These are phyloP conservation scores for Aciculosporium take DNA, from an alignment of 2,329 filamentous ascomycete genomes.

Conservation along the genomic window DNA sequence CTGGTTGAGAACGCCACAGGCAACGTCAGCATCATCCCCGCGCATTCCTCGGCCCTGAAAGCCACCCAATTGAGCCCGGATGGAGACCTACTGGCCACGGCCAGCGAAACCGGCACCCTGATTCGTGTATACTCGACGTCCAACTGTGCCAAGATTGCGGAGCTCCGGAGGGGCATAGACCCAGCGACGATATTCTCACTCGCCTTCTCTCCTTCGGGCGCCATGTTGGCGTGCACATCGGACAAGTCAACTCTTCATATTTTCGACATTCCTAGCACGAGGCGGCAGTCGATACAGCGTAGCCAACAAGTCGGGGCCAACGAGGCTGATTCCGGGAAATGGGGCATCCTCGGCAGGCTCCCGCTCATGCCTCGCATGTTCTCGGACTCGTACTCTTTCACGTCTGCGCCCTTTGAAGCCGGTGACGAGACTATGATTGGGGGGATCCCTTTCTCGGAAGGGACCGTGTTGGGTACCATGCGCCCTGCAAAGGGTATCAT, in stretches of 20 bases:
- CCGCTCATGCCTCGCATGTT: constrained; percentile 77
- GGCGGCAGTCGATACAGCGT: constrained; percentile 22
- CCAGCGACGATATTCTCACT: constrained; percentile 77
- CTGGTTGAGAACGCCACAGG: constrained; percentile 63
- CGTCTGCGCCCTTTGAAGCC: constrained; percentile 67
- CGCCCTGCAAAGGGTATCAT: constrained; percentile 68
- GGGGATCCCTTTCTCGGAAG: constrained; percentile 28
- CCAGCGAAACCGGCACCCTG: constrained; percentile 81
- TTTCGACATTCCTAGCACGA: constrained; percentile 63
- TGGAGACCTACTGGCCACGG: constrained; percentile 71
- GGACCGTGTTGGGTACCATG: constrained; percentile 33
- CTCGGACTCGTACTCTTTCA: constrained; percentile 78
- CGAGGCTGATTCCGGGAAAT: constrained; percentile 48
- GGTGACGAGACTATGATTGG: constrained; percentile 52
- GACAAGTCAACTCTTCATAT: constrained; percentile 94
- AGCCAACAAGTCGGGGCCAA: constrained; percentile 16
- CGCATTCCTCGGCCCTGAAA: constrained; percentile 65
- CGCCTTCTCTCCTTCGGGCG: constrained; percentile 70
- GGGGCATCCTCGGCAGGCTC: constrained; percentile 71
- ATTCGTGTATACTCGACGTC: constrained; percentile 72
- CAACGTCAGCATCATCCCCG: constrained; percentile 86
- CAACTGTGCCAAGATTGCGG: constrained; percentile 67
- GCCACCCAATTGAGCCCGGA: constrained; percentile 70
- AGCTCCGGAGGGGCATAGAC: constrained; percentile 81
- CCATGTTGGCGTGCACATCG: constrained; percentile 76